Evolutionary conservation across 2,329 filamentous ascomycete species (phyloP), one percentile per base, ranked within the genome.

Genomic region (Didymella lethalis): DNA sequence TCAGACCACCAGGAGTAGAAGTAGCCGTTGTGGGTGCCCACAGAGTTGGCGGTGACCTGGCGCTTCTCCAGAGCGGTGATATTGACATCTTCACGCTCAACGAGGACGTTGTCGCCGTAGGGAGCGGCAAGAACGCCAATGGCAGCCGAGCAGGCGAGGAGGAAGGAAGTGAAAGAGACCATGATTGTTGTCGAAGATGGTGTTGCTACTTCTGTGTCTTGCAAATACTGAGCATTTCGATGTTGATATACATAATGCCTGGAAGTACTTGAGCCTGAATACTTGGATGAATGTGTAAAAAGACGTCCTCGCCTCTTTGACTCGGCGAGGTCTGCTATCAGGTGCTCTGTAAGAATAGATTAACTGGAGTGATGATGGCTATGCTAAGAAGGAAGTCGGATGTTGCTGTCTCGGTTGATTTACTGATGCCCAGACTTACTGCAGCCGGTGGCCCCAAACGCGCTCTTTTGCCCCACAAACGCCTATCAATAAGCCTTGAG

Each of bases 1-100:
- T 86, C 84, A 45, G 81, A 85, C 84, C 84, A 88, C 78, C 81
- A 86, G 8, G 83, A 85, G 74, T 84, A 87, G 78, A 83, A 87
- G 75, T 80, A 87, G 47, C 64, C 62, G 49, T 66, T 72, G 59
- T 71, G 59, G 48, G 77, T 82, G 47, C 85, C 85, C 2, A 80
- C 83, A 7, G 75, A 71, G 65, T 78, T 83, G 54, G 77, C 68
- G 18, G 83, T 83, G 14, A 53, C 55, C 31, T 65, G 62, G 36
- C 12, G 45, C 44, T 57, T 67, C 48, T 64, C 63, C n/a, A 69
- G 51, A 11, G 62, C 50, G 20, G 64, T 61, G 34, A 61, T 63
- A 43, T 69, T 68, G 52, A 29, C 63, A 56, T 65, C 66, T n/a
- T 64, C 64, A 36, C 65, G 66, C 55, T 66, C 62, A 20, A 25